Percentiles rank a stretch among this genome's conserved stretches.
These are phyloP conservation scores for Beauveria asiatica DNA, from an alignment of 2,329 filamentous ascomycete genomes.

Conservation along the genomic window DNA sequence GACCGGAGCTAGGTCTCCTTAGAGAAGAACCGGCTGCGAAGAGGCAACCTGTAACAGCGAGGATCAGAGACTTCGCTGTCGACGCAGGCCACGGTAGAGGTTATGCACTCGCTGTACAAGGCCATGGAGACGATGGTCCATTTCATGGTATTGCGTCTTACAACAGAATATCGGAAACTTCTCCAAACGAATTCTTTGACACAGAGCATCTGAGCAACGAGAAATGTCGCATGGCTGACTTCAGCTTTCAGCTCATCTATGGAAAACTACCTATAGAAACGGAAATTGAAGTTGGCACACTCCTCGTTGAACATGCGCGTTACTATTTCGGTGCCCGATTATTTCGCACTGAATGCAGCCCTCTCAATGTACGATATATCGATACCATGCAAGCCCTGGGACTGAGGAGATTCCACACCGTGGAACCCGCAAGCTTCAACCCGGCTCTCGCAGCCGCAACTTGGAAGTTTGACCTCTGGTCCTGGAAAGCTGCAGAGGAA, in stretches of 20 bases:
- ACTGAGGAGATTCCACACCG: neutral
- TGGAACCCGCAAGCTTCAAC: constrained; percentile 1
- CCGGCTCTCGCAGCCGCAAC: neutral
- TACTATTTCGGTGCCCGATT: neutral
- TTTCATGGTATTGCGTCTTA: constrained; percentile 1
- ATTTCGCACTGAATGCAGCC: neutral
- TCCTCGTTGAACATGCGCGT: neutral
- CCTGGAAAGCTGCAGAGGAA: neutral
- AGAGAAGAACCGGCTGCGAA: neutral
- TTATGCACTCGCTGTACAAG: neutral
- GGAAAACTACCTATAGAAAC: neutral
- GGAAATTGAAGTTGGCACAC: neutral
- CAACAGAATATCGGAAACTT: neutral
- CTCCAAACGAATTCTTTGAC: neutral
- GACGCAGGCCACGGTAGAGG: neutral
- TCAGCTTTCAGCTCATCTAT: neutral
- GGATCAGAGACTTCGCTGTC: neutral
- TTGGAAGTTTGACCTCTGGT: neutral
- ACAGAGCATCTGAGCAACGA: neutral
- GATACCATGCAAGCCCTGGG: neutral
- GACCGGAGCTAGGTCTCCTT: neutral
- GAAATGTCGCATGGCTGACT: neutral
- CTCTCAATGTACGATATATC: neutral
- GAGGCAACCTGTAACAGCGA: neutral
- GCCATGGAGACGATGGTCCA: neutral